A percentile compares a stretch with the other conserved stretches of the same genome.
Conservation (phyloP, 1,139 yeast genomes). For the Magnusiomyces ingens region DNA sequence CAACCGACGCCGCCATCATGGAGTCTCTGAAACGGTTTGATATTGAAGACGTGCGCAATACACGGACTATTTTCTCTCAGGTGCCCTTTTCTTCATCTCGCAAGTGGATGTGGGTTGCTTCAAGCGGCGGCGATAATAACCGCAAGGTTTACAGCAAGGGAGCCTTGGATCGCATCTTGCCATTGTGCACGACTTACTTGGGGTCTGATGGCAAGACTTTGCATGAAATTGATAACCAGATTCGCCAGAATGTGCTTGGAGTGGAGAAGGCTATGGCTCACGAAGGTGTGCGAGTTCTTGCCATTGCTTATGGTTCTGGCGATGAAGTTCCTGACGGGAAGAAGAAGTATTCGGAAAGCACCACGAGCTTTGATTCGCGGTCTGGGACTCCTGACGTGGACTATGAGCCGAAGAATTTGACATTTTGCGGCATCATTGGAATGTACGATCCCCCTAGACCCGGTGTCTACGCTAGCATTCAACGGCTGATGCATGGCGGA, state of each 20-base stretch:
- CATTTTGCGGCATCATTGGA: slow-evolving; percentile 80
- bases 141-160: slow-evolving; percentile 74
- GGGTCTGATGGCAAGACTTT: slow-evolving; percentile 48
- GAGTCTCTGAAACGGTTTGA: slow-evolving; percentile 69
- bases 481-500: slow-evolving; percentile 77
- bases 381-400: background rate
- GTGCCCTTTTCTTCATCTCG: slow-evolving; percentile 78
- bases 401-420: slow-evolving; percentile 42
- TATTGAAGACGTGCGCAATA: slow-evolving; percentile 59
- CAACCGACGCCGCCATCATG: slow-evolving; percentile 85
- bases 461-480: slow-evolving; percentile 65
- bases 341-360: slow-evolving; percentile 13
- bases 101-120: slow-evolving; percentile 83
- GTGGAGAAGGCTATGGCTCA: slow-evolving; percentile 62
- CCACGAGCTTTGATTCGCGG: slow-evolving; percentile 23
- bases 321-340: slow-evolving; percentile 27
- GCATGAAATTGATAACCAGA: slow-evolving; percentile 26
- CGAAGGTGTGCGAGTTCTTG: slow-evolving; percentile 83
- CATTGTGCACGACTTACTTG: slow-evolving; percentile 52
- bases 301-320: slow-evolving; percentile 54
- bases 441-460: slow-evolving; percentile 97
- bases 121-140: slow-evolving; percentile 53
- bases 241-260: slow-evolving; percentile 41
- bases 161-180: slow-evolving; percentile 72
- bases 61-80: slow-evolving; percentile 56